Evolutionary conservation across 2,329 filamentous ascomycete genomes (phyloP), one percentile per base, ranked within the genome.

Genomic region (Cladosporium colombiae): DNA sequence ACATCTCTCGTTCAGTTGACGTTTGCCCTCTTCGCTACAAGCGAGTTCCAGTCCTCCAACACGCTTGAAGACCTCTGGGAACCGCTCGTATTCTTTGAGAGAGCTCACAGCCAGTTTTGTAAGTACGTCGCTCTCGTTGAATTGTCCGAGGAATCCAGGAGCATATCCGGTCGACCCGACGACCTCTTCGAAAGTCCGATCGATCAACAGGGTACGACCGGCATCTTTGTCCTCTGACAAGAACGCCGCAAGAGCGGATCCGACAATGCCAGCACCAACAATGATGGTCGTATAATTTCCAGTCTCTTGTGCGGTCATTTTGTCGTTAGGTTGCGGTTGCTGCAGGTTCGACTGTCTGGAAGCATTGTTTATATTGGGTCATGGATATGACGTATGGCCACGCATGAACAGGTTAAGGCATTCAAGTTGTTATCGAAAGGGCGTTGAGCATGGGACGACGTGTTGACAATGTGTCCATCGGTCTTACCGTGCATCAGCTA

Each of bases 111-210:
- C 75, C 5, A 78, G 70, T 13, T 61, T 71, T 1, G 76, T 78
- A 14, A 78, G 66, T 2, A 73, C 69, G 1, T 71, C 44, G 8
- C 73, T 75, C 52, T 76, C 74, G 49, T 78, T 78, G 62, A 73
- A 75, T 64, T 78, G 75, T 25, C 76, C 76, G 6, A 78, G 70
- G 29, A 78, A 76, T 1, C 76, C 76, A 6, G 77, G 77, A 3
- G 76, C 75, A 62, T 74, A 69, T 18, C 73, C 74, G 0, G 76
- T 78, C 10, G 77, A 78, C 7, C 75, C 76, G 16, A 70, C 65
- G 6, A 74, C 61, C 0, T 67, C 53, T 6, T 68, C 66, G 8
- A 75, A 66, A 10, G 72, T 74, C 65, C 73, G 73, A 33, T 67
- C 65, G 21, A 67, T 31, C 23, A 67, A 29, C 5, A 65, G 14